Conservation (phyloP, 768 basidiomycete species). For the Suillus bovinus region DNA sequence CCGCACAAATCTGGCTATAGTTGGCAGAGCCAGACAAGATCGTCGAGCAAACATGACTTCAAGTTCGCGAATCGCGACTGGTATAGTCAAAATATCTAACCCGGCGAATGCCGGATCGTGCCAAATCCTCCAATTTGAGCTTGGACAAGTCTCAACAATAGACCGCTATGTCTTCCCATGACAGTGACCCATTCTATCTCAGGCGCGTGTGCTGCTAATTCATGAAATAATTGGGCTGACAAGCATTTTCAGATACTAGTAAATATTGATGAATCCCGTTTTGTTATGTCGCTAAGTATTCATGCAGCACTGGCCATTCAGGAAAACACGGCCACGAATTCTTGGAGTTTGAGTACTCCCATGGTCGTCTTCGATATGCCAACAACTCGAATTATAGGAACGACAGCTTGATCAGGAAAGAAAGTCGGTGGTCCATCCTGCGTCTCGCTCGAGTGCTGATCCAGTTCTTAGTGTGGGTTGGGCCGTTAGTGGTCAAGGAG, state of each 20-base stretch:
- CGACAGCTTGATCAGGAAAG: constrained; percentile 97
- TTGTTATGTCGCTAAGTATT: constrained; percentile 8
- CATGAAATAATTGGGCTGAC: constrained; percentile 19
- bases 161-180: constrained; percentile 28
- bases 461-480: constrained; percentile 79
- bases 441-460: neutral
- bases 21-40: constrained; percentile 19
- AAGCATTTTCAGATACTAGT: constrained; percentile 49
- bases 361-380: constrained; percentile 94
- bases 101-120: constrained; percentile 20
- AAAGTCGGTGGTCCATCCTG: constrained; percentile 61
- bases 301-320: constrained; percentile 80
- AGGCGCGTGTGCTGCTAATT: constrained; percentile 42
- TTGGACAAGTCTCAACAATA: constrained; percentile 5
- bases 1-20: constrained; percentile 25
- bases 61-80: neutral
- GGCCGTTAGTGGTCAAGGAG: constrained; percentile 90
- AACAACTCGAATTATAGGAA: constrained; percentile 99
- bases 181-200: constrained; percentile 81
- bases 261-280: constrained; percentile 21
- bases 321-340: constrained; percentile 98
- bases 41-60: constrained; percentile 34
- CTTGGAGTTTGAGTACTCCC: constrained; percentile 96
- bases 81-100: constrained; percentile 4
- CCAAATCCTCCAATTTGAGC: neutral